Evolutionary conservation across 2,329 filamentous ascomycete genomes (phyloP).

Genomic region (Colletotrichum trifolii): DNA sequence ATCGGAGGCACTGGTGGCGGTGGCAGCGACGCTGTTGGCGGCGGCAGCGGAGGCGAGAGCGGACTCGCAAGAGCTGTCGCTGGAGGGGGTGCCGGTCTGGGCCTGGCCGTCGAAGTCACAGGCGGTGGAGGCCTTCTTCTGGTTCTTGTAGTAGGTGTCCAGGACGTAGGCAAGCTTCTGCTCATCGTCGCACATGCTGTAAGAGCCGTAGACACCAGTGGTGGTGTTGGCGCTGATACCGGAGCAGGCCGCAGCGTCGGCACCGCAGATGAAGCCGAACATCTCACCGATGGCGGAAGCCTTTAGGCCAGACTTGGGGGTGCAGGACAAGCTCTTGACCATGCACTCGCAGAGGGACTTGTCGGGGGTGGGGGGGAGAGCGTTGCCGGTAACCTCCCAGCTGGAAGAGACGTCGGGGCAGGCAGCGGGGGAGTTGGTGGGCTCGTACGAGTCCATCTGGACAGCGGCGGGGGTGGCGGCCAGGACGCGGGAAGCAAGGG

Average conservation of each 20-base stretch:
- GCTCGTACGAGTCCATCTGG: constrained; percentile 74
- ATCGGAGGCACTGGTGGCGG: constrained; percentile 54
- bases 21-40: constrained; percentile 59
- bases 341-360: constrained; percentile 86
- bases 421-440: constrained; percentile 75
- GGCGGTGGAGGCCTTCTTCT: constrained; percentile 64
- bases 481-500: constrained; percentile 76
- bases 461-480: constrained; percentile 75
- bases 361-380: constrained; percentile 87
- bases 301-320: constrained; percentile 68
- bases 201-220: constrained; percentile 78
- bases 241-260: constrained; percentile 65
- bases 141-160: constrained; percentile 75
- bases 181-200: constrained; percentile 78
- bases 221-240: constrained; percentile 77
- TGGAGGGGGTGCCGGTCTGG: constrained; percentile 59
- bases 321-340: constrained; percentile 78
- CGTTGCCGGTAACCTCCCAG: constrained; percentile 76
- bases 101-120: constrained; percentile 80
- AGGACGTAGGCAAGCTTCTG: constrained; percentile 81
- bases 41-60: constrained; percentile 73
- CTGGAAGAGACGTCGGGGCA: constrained; percentile 75
- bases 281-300: constrained; percentile 71
- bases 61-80: constrained; percentile 64
- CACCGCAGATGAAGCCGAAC: constrained; percentile 80